These are phyloP conservation scores for Calonectria honghensis DNA, from an alignment of 2,329 filamentous ascomycete genomes.

Conservation along the genomic window DNA sequence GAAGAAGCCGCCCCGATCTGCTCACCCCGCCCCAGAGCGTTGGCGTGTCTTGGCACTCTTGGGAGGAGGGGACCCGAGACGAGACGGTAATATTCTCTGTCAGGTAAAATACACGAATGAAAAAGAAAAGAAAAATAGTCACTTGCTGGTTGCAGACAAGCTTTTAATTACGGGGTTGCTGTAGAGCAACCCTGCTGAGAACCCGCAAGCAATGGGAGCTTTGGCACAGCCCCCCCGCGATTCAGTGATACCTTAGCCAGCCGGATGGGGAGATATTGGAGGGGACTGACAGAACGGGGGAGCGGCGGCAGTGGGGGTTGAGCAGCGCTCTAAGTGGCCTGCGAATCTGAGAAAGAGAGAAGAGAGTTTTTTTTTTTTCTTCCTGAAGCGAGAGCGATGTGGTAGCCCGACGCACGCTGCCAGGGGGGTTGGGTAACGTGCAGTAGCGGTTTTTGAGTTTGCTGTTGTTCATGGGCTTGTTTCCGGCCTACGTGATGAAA, in stretches of 20 bases:
- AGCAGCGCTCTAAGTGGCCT: conserved; percentile 26
- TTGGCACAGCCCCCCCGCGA: conserved; percentile 32
- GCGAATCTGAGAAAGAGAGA: background rate
- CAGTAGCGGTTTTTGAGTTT: conserved; percentile 37
- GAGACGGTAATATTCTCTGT: conserved; percentile 3
- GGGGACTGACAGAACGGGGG: conserved; percentile 21
- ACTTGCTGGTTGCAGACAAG: conserved; percentile 13
- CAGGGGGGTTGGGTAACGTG: conserved; percentile 41
- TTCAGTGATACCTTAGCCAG: conserved; percentile 12
- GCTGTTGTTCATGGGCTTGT: conserved; percentile 17
- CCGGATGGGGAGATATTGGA: conserved; percentile 18
- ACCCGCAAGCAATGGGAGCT: conserved; percentile 13
- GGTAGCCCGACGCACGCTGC: conserved; percentile 51
- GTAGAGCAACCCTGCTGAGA: conserved; percentile 2
- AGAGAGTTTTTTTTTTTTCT: conserved; percentile 5
- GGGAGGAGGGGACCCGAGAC: background rate
- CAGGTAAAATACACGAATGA: background rate
- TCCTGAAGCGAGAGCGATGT: conserved; percentile 41
- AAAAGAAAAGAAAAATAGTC: background rate
- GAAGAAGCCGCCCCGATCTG: conserved; percentile 21
- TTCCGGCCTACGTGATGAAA: conserved; percentile 11
- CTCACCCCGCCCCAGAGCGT: conserved; percentile 7
- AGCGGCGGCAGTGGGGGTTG: conserved; percentile 13
- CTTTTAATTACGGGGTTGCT: conserved; percentile 19
- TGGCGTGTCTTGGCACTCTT: conserved; percentile 8